Base-by-base conservation (phyloP, 2,329 filamentous ascomycete species). In the Pyrenochaeta sp. region DNA sequence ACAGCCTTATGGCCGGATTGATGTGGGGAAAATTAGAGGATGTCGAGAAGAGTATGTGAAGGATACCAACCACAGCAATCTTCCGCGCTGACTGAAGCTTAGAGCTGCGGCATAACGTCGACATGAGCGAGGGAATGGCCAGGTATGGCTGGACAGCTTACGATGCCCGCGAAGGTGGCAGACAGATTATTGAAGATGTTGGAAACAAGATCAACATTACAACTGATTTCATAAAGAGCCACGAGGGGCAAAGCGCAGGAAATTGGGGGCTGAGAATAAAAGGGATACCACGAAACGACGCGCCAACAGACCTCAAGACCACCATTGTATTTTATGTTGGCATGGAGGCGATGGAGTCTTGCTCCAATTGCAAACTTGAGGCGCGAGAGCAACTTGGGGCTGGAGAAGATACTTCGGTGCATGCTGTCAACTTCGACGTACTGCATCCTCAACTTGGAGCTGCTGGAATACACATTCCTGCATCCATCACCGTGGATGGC, bases 71-170 rank as follows among this genome's bases (percentile, higher is more conserved):
- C 37, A 15, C 33, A 12, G 7, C 12, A 17, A 37, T 20, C 11
- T 17, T 12, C 20, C 33, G 18, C 44, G 44, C 56, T 67, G 45
- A 68, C 36, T n/a, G 3, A 32, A 18, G 17, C 4, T 33, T 18
- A 73, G 70, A 88, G 64, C 88, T 97, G 64, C 88, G 94, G 56
- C 92, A 97, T 75, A 96, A 93, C 0, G 97, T 95, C 77, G 93
- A 97, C 75, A 93, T 97, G 73, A 86, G 93, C 73, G 91, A 95
- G 71, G 90, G 90, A 61, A 97, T 98, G 85, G 88, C 86, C 37
- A 93, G 93, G 43, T 98, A 98, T 75, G 94, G 94, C 56, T 99
- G 95, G 94, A 92, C 97, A 65, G 90, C 95, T 72, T 99, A 96
- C 76, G 93, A 98, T 77, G 87, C 91, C 29, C 84, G 94, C 51